Percentiles rank a stretch among this genome's conserved stretches.
Conservation (phyloP, 305 asterid genomes). For the Fraxinus sp. region DNA sequence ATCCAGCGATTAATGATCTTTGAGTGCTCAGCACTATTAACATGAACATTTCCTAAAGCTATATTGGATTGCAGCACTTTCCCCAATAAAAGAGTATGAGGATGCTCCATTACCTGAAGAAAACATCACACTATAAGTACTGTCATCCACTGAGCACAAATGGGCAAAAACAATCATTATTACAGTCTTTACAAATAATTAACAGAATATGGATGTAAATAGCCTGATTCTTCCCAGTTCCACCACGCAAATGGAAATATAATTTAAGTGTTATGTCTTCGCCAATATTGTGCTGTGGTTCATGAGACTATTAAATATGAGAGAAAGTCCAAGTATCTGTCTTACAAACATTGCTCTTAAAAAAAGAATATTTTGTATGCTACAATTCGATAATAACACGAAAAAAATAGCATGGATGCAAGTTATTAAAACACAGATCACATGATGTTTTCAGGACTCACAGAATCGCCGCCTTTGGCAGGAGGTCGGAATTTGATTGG, state of each 20-base stretch:
- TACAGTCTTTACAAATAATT: neutral
- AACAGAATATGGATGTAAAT: neutral
- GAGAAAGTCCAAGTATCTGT: neutral
- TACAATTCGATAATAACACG: neutral
- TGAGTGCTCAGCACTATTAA: constrained; percentile 48
- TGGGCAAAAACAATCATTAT: constrained; percentile 2
- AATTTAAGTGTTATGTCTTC: neutral
- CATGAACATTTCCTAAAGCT: constrained; percentile 69
- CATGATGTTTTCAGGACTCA: constrained; percentile 40
- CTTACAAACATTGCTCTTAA: neutral
- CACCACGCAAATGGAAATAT: neutral
- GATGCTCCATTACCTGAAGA: constrained; percentile 87
- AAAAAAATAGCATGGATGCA: neutral
- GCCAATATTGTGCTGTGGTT: neutral
- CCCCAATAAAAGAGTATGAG: constrained; percentile 75
- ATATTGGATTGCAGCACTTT: constrained; percentile 77
- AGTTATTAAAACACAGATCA: neutral
- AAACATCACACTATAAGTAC: constrained; percentile 14
- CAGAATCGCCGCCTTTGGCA: constrained; percentile 80
- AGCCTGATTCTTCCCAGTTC: neutral
- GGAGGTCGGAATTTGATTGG: constrained; percentile 89
- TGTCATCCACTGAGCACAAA: constrained; percentile 5
- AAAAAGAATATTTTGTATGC: neutral
- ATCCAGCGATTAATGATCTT: constrained; percentile 68
- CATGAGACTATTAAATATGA: neutral